These are phyloP conservation scores for Erythrophleum fordii DNA, from an alignment of 306 rosid genomes.

Conservation along the genomic window DNA sequence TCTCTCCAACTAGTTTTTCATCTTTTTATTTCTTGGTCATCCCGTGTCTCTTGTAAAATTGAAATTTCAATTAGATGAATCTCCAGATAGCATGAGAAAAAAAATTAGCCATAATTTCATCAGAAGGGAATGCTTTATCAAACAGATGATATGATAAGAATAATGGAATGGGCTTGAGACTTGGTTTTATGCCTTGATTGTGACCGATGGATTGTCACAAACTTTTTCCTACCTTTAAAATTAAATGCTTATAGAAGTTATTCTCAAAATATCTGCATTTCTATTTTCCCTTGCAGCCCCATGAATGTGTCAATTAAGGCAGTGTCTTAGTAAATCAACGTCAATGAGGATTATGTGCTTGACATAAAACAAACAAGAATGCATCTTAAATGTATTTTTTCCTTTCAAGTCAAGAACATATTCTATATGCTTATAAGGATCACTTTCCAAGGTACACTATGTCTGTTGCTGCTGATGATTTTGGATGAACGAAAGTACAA, in stretches of 20 bases:
- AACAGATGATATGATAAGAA: conserved; percentile 38
- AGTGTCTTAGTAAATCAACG: neutral
- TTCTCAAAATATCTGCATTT: conserved; percentile 35
- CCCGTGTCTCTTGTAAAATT: conserved; percentile 10
- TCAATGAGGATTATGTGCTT: conserved; percentile 40
- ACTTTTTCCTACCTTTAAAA: no score
- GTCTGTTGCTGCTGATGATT: conserved; percentile 10
- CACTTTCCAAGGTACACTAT: neutral
- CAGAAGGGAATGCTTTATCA: conserved; percentile 20
- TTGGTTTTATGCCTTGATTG: conserved; percentile 34
- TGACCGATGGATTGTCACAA: conserved; percentile 39
- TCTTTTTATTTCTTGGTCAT: conserved; percentile 15
- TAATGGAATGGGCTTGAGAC: conserved; percentile 35
- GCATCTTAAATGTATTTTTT: neutral
- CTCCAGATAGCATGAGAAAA: conserved; percentile 9
- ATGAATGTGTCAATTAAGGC: conserved; percentile 35
- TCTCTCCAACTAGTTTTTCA: neutral
- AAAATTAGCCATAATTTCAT: conserved; percentile 30
- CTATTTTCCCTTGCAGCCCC: neutral
- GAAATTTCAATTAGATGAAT: conserved; percentile 20
- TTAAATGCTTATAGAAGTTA: conserved; percentile 21
- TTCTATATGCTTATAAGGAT: neutral
- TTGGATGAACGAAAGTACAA: neutral
- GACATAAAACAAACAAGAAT: conserved; percentile 21
- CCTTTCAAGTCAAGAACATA: neutral